A percentile compares a stretch with the other conserved stretches of the same genome.
These are phyloP conservation scores for Scenedesmus sp. DNA, from an alignment of 163 green algal species.

Conservation along the genomic window DNA sequence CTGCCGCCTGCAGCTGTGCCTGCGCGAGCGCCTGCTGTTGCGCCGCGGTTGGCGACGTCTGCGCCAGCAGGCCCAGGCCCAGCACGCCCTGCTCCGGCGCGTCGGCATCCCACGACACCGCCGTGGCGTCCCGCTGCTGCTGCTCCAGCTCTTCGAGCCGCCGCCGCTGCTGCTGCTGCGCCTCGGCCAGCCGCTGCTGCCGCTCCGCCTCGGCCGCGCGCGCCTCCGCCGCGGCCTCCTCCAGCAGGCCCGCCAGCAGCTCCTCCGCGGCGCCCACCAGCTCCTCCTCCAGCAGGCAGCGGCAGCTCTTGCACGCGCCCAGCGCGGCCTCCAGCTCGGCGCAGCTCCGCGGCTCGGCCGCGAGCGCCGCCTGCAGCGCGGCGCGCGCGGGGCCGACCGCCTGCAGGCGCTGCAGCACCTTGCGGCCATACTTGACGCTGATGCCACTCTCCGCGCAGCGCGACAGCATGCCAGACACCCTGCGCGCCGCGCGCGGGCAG, in stretches of 20 bases:
- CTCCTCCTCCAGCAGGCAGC: conserved; percentile 39
- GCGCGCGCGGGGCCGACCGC: conserved; percentile 32
- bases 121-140: not conserved
- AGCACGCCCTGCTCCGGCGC: not conserved
- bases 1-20: not conserved
- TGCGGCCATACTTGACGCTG: conserved; percentile 55
- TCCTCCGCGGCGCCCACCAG: conserved; percentile 39
- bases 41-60: not conserved
- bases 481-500: not conserved
- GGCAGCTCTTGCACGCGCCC: conserved; percentile 20
- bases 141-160: not conserved
- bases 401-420: conserved; percentile 56
- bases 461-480: conserved; percentile 42
- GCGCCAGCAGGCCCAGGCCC: not conserved
- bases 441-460: conserved; percentile 40
- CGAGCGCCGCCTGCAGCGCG: conserved; percentile 40
- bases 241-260: not conserved
- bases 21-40: conserved; percentile 3
- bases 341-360: not conserved
- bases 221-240: not conserved
- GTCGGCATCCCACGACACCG: not conserved
- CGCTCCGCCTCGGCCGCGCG: conserved; percentile 22
- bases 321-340: conserved; percentile 43
- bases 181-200: conserved; percentile 10
- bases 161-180: conserved; percentile 3